Base-by-base conservation (phyloP, 2,329 filamentous ascomycete genomes). In the Fusarium praegraminearum region DNA sequence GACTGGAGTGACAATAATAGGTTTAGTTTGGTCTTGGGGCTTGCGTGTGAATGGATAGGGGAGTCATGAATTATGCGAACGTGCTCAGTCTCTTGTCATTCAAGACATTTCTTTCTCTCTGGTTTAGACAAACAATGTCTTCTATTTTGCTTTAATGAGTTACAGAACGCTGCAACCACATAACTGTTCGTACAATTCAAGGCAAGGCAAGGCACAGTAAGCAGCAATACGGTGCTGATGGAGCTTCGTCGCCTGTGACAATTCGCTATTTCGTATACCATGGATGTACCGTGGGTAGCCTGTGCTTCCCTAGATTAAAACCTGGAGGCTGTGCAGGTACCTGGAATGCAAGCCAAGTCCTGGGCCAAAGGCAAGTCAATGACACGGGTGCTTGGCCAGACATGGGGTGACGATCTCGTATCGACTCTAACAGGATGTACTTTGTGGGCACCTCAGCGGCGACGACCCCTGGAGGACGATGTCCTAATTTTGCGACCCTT, bases 381-480 rank as follows among this genome's bases (percentile, higher is more conserved):
- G 44, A 40, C 55, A 61, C 44, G 33, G 62, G 52, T 60, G 57
- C 54, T 46, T 41, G 59, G 56, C 35, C 44, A 26, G 52, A 33
- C 59, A 66, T 62, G 61, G 68, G 73, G 56, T 65, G 53, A 57
- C 54, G 67, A 68, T 69, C 76, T 76, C 76, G 75, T 76, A 77
- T 76, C 69, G 62, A 56, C 67, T 52, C 71, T 76, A 77, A 73
- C 75, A 76, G 51, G n/a, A 62, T 57, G 41, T 75, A 72, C 72
- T 44, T 57, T 36, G 59, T 64, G 61, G 61, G 44, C 45, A 49
- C 44, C 59, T 45, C 44, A 51, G 59, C 44, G 45, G 40, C 61
- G 30, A 64, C 30, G 40, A 20, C 61, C 61, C 61, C 61, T 64
- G 59, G 62, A 59, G 38, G 53, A 51, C 35, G 18, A 57, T 33